Evolutionary conservation across 2,329 filamentous ascomycete genomes (phyloP), one percentile per base, ranked within the genome.

Genomic region (Plectosphaerella cucumerina): DNA sequence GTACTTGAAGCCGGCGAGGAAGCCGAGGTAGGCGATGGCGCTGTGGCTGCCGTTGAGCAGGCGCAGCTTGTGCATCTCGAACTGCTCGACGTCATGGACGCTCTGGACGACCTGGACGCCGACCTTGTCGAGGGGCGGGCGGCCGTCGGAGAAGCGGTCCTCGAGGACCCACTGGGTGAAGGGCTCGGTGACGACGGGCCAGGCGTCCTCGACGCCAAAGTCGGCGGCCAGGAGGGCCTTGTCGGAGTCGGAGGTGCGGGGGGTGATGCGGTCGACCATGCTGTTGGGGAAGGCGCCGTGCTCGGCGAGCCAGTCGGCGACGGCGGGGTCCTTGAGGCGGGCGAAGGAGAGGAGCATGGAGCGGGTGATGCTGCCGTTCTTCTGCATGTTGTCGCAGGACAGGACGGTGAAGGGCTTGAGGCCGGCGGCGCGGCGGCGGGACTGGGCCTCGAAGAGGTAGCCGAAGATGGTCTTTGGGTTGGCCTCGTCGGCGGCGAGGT

Each of bases 381-480:
- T 76, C 66, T 78, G 76, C 76, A 80, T 80, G 66, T 80, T 80
- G 62, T 80, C 76, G 60, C 76, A 80, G 4, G 77, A 80, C 59
- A 80, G 58, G 26, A 80, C 75, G 55, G 76, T 80, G 62, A 80
- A 80, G 43, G 76, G 76, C 61, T 70, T 73, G 45, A 76, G 70
- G 3, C 76, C 75, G 44, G 69, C 63, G 50, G 64, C 58, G 59
- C 72, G 66, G 47, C 76, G 77, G 48, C 70, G 65, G 15, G 66
- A 73, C 50, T 79, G 65, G 11, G 76, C 76, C 21, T 73, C 74
- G 57, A 75, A 80, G 50, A 80, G 71, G 65, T 75, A 80, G 48
- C 76, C 76, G 55, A 76, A 80, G 17, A 72, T 77, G 56, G 74
- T 80, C 52, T 64, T 64, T 20, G 76, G 76, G 3, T 59, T 48